A percentile compares a stretch with the other conserved stretches of the same genome.
phyloP scores from a whole-genome alignment of 495 filamentous ascomycete species.

The Penicillium fimorum region DNA sequence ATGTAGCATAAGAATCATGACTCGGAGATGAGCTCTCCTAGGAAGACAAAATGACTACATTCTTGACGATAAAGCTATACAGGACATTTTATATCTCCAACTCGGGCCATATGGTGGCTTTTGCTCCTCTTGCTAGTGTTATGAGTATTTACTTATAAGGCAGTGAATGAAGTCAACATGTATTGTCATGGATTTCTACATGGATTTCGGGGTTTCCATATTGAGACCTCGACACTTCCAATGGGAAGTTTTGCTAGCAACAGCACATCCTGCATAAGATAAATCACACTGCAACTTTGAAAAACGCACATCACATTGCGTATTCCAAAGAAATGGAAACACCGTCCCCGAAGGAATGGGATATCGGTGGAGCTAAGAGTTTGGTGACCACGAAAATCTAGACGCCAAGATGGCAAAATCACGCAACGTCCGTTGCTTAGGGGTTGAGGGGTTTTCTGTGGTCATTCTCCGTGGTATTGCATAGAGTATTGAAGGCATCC shows the following conservation, averaged over 20 bases:
- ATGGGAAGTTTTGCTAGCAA: not conserved
- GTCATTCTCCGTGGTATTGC: slow-evolving; percentile 2
- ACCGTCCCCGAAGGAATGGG: not conserved
- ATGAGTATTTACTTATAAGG: not conserved
- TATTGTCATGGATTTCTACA: not conserved
- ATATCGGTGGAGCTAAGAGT: not conserved
- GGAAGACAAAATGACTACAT: too few species aligned
- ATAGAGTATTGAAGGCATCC: not conserved
- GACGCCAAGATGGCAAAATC: slow-evolving; percentile 2
- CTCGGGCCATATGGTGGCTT: too few species aligned
- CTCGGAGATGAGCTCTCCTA: too few species aligned
- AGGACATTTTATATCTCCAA: too few species aligned
- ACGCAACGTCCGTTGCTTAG: not conserved
- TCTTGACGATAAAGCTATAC: too few species aligned
- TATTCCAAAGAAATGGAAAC: not conserved
- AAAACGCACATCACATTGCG: not conserved
- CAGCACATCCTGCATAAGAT: not conserved
- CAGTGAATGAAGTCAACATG: not conserved
- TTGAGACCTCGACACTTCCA: not conserved
- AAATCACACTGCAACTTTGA: not conserved
- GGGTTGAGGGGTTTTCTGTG: not conserved
- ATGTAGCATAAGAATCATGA: too few species aligned
- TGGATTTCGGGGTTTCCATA: not conserved
- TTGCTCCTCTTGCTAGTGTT: too few species aligned
- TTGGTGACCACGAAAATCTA: not conserved